Conservation (phyloP, 768 basidiomycete species). For the Boletus barrowsii region DNA sequence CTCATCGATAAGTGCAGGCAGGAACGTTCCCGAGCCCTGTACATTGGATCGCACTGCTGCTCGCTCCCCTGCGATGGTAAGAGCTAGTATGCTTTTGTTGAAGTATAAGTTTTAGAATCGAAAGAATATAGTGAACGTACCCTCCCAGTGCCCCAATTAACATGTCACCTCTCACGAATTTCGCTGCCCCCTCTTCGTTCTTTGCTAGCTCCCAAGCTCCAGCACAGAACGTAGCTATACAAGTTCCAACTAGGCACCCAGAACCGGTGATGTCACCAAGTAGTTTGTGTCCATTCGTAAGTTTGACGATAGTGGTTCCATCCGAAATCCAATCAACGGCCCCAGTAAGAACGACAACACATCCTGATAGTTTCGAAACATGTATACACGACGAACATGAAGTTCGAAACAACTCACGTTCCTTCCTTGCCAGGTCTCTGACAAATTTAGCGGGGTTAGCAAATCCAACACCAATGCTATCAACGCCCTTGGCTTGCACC, state of each 20-base stretch:
- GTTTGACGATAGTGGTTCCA: conserved; percentile 61
- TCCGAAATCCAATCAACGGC: conserved; percentile 81
- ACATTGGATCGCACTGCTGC: conserved; percentile 54
- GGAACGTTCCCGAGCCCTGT: conserved; percentile 60
- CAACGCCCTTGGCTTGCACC: conserved; percentile 81
- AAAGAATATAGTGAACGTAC: conserved; percentile 38
- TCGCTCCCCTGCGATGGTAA: conserved; percentile 59
- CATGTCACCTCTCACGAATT: conserved; percentile 73
- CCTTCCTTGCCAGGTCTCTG: conserved; percentile 61
- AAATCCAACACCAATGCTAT: conserved; percentile 78
- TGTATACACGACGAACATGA: not conserved
- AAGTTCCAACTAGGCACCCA: conserved; percentile 80
- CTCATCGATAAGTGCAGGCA: conserved; percentile 64
- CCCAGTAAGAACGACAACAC: conserved; percentile 81
- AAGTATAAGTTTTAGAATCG: conserved; percentile 3
- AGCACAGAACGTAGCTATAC: conserved; percentile 78
- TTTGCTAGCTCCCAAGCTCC: conserved; percentile 47
- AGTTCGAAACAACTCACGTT: conserved; percentile 50
- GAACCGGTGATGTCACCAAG: conserved; percentile 86
- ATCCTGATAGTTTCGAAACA: conserved; percentile 44
- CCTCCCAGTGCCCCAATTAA: conserved; percentile 73
- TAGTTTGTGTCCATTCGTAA: conserved; percentile 70
- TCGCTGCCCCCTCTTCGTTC: conserved; percentile 31
- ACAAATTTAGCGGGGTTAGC: conserved; percentile 71
- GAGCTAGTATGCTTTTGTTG: conserved; percentile 45